Percentiles rank a stretch among this genome's conserved stretches.
phyloP scores from a whole-genome alignment of 2,329 filamentous ascomycete genomes.

The Microdochium bolleyi region DNA sequence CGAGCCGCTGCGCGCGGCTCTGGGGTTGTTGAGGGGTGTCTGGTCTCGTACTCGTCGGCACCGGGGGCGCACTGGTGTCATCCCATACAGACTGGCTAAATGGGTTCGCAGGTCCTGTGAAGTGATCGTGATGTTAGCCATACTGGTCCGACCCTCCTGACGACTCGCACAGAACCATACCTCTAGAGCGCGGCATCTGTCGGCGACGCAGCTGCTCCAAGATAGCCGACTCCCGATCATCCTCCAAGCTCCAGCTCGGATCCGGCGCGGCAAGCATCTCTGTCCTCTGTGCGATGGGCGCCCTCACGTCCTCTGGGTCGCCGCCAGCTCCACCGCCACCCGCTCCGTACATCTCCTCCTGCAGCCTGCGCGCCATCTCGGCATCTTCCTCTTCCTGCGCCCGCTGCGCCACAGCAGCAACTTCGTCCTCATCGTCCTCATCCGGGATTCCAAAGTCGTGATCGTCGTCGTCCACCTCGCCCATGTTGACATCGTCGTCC shows the following conservation, averaged over 20 bases:
- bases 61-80: slow-evolving; percentile 34
- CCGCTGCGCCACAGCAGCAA: slow-evolving; percentile 31
- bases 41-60: slow-evolving; percentile 15
- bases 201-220: slow-evolving; percentile 55
- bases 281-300: slow-evolving; percentile 83
- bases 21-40: slow-evolving; percentile 35
- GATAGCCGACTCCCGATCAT: slow-evolving; percentile 51
- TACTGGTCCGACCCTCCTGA: neutral
- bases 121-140: neutral
- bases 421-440: slow-evolving; percentile 29
- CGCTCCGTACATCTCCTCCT: slow-evolving; percentile 75
- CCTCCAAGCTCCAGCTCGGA: slow-evolving; percentile 39
- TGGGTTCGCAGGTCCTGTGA: slow-evolving; percentile 11
- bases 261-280: slow-evolving; percentile 80
- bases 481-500: slow-evolving; percentile 54
- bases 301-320: slow-evolving; percentile 61
- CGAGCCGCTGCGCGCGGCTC: slow-evolving; percentile 69
- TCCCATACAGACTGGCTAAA: slow-evolving; percentile 24
- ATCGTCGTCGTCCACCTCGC: slow-evolving; percentile 28
- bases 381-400: slow-evolving; percentile 79
- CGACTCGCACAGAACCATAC: slow-evolving; percentile 7
- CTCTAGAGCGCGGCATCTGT: slow-evolving; percentile 14
- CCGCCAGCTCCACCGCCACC: slow-evolving; percentile 31
- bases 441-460: slow-evolving; percentile 19
- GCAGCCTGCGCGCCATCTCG: slow-evolving; percentile 82